Base-by-base conservation (phyloP, 1,139 yeast genomes). In the Geotrichum aggregatum region DNA sequence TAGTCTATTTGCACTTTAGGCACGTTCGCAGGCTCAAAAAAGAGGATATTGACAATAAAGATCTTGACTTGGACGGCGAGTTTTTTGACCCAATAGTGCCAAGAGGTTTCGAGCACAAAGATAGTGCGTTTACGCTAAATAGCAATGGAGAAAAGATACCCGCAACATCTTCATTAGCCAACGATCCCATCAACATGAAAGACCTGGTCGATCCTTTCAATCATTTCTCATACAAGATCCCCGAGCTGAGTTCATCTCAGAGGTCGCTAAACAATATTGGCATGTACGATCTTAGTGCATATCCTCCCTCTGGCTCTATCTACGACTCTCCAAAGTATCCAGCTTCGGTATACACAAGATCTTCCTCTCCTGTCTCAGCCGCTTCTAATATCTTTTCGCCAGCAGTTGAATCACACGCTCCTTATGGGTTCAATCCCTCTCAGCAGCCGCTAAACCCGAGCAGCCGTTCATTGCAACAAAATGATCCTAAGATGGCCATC, bases 21-120 rank as follows among this genome's bases (percentile, higher is more conserved):
- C 73, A 70, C 56, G 56, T 62, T 38, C 61, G 64, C 14, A 60
- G 62, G 34, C 60, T 68, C 26, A 62, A 63, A 34, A 62, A 61
- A 52, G 76, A 72, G 54, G 75, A 71, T 52, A 65, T 63, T 40
- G 61, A 58, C 3, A 60, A 64, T 59, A 59, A 61, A 40, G 63
- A 63, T 30, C 61, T 71, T 51, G 74, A 71, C 56, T 51, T 63
- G 43, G 68, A 64, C 42, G 52, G 58, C 50, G 58, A 54, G 14
- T 60, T 56, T 24, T 56, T 53, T 33, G 59, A 54, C 47, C 44
- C 52, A 6, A 8, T 14, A 6, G 38, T 26, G 11, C 3, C 40
- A n/a, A 33, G 11, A n/a, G 19, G 13, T 14, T 4, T 47, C n/a
- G 38, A 22, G 5, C 44, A 42, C 14, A 44, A 36, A n/a, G 14